A percentile compares a stretch with the other conserved stretches of the same genome.
Conservation (phyloP, 169 alveolate species). For the Perkinsus marinus region DNA sequence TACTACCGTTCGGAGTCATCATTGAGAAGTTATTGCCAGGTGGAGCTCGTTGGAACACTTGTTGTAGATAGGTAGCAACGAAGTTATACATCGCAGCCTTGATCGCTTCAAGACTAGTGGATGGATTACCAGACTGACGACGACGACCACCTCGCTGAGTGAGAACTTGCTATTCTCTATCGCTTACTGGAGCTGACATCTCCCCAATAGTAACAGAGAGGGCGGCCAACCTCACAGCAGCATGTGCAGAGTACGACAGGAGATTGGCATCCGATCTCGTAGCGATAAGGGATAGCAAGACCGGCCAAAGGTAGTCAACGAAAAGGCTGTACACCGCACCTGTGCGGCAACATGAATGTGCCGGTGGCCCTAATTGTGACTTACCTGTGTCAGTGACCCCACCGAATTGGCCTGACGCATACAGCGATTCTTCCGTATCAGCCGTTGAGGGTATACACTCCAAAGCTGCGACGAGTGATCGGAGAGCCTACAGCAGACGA, state of each 20-base stretch:
- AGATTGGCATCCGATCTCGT: neutral
- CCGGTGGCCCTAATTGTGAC: neutral
- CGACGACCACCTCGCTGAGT: too few relatives aligned
- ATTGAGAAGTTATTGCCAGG: neutral
- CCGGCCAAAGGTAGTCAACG: neutral
- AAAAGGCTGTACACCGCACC: neutral
- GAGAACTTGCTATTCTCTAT: neutral
- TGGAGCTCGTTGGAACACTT: neutral
- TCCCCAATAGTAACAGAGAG: neutral
- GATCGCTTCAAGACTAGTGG: neutral
- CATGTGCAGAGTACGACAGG: neutral
- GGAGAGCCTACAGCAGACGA: neutral
- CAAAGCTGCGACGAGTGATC: neutral
- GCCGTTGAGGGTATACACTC: neutral
- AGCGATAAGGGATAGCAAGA: neutral
- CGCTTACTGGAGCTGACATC: neutral
- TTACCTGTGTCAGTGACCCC: neutral
- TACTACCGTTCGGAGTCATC: neutral
- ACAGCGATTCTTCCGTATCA: neutral
- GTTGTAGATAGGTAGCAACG: neutral
- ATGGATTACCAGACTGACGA: neutral
- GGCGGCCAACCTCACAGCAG: neutral
- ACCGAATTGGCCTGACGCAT: neutral
- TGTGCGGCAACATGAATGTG: neutral
- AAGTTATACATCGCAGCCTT: neutral